Evolutionary conservation across 768 basidiomycete genomes (phyloP).

Genomic region (Boletus edulis): DNA sequence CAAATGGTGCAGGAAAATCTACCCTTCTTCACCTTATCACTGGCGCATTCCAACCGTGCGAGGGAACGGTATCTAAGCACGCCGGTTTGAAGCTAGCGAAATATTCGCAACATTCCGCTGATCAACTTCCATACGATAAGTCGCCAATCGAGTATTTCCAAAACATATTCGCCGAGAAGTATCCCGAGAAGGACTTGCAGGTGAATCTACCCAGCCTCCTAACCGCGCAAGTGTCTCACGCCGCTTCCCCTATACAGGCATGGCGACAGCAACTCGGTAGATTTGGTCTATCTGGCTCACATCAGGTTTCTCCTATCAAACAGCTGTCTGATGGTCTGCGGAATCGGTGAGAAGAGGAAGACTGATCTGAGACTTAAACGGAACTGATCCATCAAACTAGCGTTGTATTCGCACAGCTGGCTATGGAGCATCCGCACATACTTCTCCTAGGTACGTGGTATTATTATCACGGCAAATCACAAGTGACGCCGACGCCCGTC

Average conservation of each 20-base stretch:
- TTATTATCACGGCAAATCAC: slow-evolving; percentile 9
- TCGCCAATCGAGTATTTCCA: slow-evolving; percentile 95
- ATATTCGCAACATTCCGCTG: slow-evolving; percentile 98
- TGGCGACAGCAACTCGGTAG: slow-evolving; percentile 95
- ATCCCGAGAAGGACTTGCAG: slow-evolving; percentile 89
- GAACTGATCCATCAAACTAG: slow-evolving; percentile 36
- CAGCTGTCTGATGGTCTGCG: slow-evolving; percentile 95
- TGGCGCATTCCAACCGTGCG: slow-evolving; percentile 68
- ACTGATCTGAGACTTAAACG: slow-evolving; percentile 7
- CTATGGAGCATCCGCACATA: slow-evolving; percentile 98
- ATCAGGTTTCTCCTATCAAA: slow-evolving; percentile 92
- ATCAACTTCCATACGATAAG: slow-evolving; percentile 94
- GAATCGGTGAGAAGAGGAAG: slow-evolving; percentile 67
- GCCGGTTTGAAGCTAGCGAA: slow-evolving; percentile 91
- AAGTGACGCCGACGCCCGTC: slow-evolving; percentile 2
- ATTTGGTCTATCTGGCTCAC: slow-evolving; percentile 91
- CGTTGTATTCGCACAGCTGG: slow-evolving; percentile 93
- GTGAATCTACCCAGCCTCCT: slow-evolving; percentile 29
- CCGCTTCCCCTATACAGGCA: slow-evolving; percentile 46
- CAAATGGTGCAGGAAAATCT: slow-evolving; percentile 94
- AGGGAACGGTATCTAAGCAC: slow-evolving; percentile 90
- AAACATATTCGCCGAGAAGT: slow-evolving; percentile 70
- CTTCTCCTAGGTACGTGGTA: slow-evolving; percentile 67
- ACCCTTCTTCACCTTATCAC: slow-evolving; percentile 92
- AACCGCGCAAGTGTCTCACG: slow-evolving; percentile 9